phyloP scores from a whole-genome alignment of 169 alveolate species.

The Besnoitia besnoiti region DNA sequence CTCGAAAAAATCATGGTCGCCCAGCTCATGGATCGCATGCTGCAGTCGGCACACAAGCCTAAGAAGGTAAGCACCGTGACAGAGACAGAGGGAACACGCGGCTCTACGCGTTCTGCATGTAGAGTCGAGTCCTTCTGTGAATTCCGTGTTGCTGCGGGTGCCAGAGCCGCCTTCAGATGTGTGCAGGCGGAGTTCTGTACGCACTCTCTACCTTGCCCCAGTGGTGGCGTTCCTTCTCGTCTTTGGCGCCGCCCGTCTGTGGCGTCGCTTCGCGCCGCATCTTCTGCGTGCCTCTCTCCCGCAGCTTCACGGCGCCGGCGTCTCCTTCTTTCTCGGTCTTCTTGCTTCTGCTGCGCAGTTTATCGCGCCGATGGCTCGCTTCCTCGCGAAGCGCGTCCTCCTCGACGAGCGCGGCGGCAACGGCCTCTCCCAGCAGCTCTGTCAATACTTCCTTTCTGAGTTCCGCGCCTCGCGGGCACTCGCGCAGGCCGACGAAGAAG shows the following conservation, averaged over 20 bases:
- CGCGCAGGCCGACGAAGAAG: neutral
- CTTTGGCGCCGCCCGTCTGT: neutral
- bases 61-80: too few relatives aligned
- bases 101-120: too few relatives aligned
- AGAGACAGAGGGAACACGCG: too few relatives aligned
- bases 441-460: neutral
- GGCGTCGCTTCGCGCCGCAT: neutral
- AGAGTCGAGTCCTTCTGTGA: too few relatives aligned
- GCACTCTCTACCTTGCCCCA: neutral
- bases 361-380: neutral
- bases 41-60: neutral
- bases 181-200: too few relatives aligned
- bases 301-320: too few relatives aligned
- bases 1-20: constrained; percentile 39
- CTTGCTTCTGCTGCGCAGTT: neutral
- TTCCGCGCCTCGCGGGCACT: neutral
- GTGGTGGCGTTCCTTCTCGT: neutral
- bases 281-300: too few relatives aligned
- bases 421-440: constrained; percentile 5
- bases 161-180: too few relatives aligned
- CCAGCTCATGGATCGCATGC: constrained; percentile 29
- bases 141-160: too few relatives aligned
- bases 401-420: neutral
- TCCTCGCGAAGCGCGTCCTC: neutral
- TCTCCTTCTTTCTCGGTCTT: neutral